These are phyloP conservation scores for Penicillium sp. DNA, from an alignment of 2,329 filamentous ascomycete species.

Conservation along the genomic window DNA sequence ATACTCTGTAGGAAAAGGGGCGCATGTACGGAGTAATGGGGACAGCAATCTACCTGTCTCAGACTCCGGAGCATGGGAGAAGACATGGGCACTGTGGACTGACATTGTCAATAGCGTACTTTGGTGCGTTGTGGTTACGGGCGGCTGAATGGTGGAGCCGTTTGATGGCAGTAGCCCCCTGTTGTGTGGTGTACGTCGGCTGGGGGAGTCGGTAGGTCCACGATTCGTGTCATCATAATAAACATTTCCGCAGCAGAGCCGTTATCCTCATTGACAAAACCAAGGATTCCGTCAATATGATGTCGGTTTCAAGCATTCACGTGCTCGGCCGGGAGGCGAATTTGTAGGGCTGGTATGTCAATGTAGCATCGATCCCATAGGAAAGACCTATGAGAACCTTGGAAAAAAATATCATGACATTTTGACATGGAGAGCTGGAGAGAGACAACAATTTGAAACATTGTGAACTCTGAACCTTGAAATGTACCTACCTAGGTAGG, in stretches of 20 bases:
- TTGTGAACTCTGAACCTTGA: background rate
- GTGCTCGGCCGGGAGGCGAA: slow-evolving; percentile 4
- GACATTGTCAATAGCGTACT: slow-evolving; percentile 25
- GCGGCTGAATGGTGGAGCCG: slow-evolving; percentile 33
- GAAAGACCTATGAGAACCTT: background rate
- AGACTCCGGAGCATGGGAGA: slow-evolving; percentile 18
- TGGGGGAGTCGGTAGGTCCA: slow-evolving; percentile 36
- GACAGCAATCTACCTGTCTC: slow-evolving; percentile 32
- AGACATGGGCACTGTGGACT: slow-evolving; percentile 28
- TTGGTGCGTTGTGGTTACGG: slow-evolving; percentile 34
- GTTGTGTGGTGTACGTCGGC: slow-evolving; percentile 34
- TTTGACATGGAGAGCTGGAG: background rate
- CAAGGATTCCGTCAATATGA: slow-evolving; percentile 34
- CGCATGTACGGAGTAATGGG: slow-evolving; percentile 25
- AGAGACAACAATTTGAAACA: slow-evolving; percentile 12
- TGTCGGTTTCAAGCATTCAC: slow-evolving; percentile 26
- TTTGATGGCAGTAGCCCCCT: slow-evolving; percentile 26
- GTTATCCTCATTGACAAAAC: slow-evolving; percentile 31
- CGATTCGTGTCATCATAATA: slow-evolving; percentile 36
- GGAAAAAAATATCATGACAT: background rate
- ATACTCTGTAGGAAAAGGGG: slow-evolving; percentile 14
- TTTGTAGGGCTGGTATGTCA: slow-evolving; percentile 6
- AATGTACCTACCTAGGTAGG: too few relatives aligned
- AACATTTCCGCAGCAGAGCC: slow-evolving; percentile 30
- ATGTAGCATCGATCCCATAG: background rate